A percentile compares a stretch with the other conserved stretches of the same genome.
Conservation (phyloP, 768 basidiomycete species). For the Mycena latifolia region DNA sequence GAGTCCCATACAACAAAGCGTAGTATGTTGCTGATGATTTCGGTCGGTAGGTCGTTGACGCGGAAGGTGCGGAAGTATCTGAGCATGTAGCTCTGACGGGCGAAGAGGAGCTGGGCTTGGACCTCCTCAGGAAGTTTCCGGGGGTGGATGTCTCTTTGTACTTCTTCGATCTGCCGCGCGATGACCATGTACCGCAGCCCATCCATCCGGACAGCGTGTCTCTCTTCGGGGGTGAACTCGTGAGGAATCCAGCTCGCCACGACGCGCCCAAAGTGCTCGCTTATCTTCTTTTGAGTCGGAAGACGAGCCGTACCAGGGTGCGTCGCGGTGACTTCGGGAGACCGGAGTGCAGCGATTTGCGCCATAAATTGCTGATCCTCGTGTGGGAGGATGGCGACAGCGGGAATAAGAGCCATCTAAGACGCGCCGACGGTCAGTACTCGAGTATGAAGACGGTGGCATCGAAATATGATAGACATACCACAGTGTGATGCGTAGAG, state of each 20-base stretch:
- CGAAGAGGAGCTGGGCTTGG: conserved; percentile 37
- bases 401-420: conserved; percentile 7
- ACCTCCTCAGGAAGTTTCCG: conserved; percentile 30
- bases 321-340: conserved; percentile 11
- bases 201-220: conserved; percentile 21
- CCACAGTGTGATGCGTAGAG: neutral
- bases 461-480: conserved; percentile 10
- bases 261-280: conserved; percentile 40
- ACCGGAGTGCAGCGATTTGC: conserved; percentile 15
- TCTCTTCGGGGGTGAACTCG: conserved; percentile 32
- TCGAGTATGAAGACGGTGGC: conserved; percentile 8
- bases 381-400: conserved; percentile 7
- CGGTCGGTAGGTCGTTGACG: conserved; percentile 72
- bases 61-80: conserved; percentile 36
- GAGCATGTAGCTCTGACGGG: conserved; percentile 31
- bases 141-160: conserved; percentile 35
- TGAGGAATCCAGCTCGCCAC: conserved; percentile 39
- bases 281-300: neutral
- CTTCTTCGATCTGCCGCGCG: conserved; percentile 27
- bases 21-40: conserved; percentile 76
- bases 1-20: conserved; percentile 68
- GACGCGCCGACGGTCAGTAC: conserved; percentile 1
- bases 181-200: conserved; percentile 35
- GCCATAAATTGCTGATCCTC: conserved; percentile 26
- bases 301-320: neutral